These are phyloP conservation scores for Camellia sinensis DNA, from an alignment of 148 eudicot species.

Conservation along the genomic window DNA sequence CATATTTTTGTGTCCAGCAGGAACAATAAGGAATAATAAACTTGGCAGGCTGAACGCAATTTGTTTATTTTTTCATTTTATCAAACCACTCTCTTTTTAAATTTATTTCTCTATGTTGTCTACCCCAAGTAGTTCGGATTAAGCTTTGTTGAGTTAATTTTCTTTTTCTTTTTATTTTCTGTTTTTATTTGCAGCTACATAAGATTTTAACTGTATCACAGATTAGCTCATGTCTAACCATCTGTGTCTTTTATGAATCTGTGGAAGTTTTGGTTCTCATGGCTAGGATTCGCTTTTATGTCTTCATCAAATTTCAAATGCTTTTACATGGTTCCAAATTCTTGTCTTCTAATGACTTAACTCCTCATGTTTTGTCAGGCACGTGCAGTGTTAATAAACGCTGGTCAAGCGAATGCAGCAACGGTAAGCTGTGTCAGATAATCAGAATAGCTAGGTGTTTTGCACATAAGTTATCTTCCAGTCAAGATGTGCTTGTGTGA, in stretches of 20 bases:
- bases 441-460: background rate
- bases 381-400: slow-evolving; percentile 95
- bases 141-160: background rate
- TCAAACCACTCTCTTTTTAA: background rate
- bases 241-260: background rate
- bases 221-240: background rate
- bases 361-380: slow-evolving; percentile 44
- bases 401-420: slow-evolving; percentile 99
- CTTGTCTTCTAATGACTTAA: background rate
- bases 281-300: background rate
- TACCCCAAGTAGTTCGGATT: background rate
- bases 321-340: background rate
- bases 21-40: background rate
- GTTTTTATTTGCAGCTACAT: background rate
- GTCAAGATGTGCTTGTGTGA: background rate
- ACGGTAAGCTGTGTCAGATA: slow-evolving; percentile 51
- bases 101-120: background rate
- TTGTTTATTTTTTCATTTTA: background rate
- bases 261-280: background rate
- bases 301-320: background rate
- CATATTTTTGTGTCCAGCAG: background rate
- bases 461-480: background rate
- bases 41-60: background rate
- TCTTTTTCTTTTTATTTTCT: background rate
- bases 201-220: background rate